A percentile compares a stretch with the other conserved stretches of the same genome.
phyloP scores from a whole-genome alignment of 1,284 basidiomycete genomes.

The Pascua guehoae region DNA sequence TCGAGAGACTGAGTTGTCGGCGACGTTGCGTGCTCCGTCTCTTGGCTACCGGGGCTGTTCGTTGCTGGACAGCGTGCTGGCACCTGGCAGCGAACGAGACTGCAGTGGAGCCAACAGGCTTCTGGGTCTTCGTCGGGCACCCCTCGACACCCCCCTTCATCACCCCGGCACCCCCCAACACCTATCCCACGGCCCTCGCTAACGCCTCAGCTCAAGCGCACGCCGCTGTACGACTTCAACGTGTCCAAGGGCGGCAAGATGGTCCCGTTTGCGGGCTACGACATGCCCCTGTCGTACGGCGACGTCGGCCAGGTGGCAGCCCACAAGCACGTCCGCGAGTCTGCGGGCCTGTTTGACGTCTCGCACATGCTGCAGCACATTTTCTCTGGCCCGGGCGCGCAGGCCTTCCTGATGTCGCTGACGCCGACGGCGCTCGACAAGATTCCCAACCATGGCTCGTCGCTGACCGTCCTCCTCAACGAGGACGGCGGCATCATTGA shows the following conservation, averaged over 20 bases:
- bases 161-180: not conserved
- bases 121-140: no score
- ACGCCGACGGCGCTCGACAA: slow-evolving; percentile 73
- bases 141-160: not conserved
- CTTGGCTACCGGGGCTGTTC: not conserved
- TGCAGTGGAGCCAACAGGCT: no score
- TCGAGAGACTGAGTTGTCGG: no score
- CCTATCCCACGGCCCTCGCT: not conserved
- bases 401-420: slow-evolving; percentile 77
- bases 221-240: slow-evolving; percentile 89
- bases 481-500: slow-evolving; percentile 90
- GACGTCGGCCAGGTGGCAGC: slow-evolving; percentile 82
- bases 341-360: slow-evolving; percentile 91
- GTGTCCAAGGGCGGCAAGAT: slow-evolving; percentile 81
- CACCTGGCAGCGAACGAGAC: no score
- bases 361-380: slow-evolving; percentile 94
- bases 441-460: slow-evolving; percentile 67
- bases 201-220: slow-evolving; percentile 55
- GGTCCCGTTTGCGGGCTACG: slow-evolving; percentile 93
- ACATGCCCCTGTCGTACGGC: slow-evolving; percentile 89
- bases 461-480: slow-evolving; percentile 84
- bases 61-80: not conserved
- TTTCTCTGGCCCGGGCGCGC: slow-evolving; percentile 69
- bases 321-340: slow-evolving; percentile 82
- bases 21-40: no score